Base-by-base conservation (phyloP, 192 early-diverging fungal genomes). In the Coemansia furcata region DNA sequence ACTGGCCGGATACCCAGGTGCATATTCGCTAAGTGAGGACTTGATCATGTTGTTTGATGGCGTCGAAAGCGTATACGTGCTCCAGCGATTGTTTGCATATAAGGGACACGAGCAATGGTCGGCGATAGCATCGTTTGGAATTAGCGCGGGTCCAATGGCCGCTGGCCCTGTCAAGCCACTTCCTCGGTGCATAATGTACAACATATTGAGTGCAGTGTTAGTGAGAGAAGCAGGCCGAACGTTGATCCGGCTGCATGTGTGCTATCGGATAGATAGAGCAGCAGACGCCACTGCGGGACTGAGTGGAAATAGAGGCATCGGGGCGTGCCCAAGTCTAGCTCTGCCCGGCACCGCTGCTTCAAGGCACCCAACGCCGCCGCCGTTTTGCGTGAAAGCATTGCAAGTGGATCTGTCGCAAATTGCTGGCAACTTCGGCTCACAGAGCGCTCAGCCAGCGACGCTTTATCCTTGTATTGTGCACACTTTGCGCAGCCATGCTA, bases 1-100 rank as follows among this genome's bases (percentile, higher is more conserved):
- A 14, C 35, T 72, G 14, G 36, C 40, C 2, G 81, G 81, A 11
- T 83, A 83, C 36, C 73, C 73, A 0, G 63, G 69, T 19, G 73
- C 58, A 9, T 68, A 69, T 14, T 50, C 69, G 1, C 42, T 83
- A 15, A 61, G 60, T 26, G 17, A 55, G 1, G 23, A 30, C 7
- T 33, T 60, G 17, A 40, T 83, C 3, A 39, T 83, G 19, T 58
- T 73, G 14, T 83, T 78, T 59, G 77, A 83, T 33, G 81, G 81
- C 11, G 29, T 66, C 21, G 65, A 61, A 12, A 69, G 47, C 55
- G 58, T 69, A 7, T 83, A 78, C 54, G 67, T 78, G 29, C 62
- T 78, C 12, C 72, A 50, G 55, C 67, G 23, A 32, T 15, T 26
- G 26, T 14, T n/a, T 1, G 19, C 26, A 0, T 30, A 17, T 6